phyloP scores from a whole-genome alignment of 768 basidiomycete genomes.

The Podaxis sp. region DNA sequence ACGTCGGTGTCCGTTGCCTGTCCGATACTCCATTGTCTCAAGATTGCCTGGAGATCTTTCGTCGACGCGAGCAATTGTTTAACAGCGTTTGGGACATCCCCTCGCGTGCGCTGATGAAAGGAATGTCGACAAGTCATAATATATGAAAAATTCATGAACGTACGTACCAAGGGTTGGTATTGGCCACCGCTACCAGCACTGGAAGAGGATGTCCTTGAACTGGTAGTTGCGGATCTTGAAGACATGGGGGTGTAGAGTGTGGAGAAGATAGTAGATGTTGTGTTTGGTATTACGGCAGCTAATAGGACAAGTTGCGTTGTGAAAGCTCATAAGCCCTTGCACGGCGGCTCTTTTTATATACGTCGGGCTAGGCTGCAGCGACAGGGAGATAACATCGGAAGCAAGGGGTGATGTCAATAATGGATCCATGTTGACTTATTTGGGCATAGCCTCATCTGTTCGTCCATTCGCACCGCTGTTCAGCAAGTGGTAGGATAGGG shows the following conservation, averaged over 20 bases:
- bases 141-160: neutral
- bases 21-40: constrained; percentile 66
- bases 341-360: constrained; percentile 11
- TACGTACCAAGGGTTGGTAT: neutral
- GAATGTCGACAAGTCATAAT: constrained; percentile 5
- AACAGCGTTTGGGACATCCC: constrained; percentile 62
- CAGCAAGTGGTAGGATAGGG: neutral
- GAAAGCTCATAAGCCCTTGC: neutral
- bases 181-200: neutral
- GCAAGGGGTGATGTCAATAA: constrained; percentile 14
- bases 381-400: constrained; percentile 10
- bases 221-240: neutral
- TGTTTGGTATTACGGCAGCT: neutral
- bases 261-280: neutral
- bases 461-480: constrained; percentile 3
- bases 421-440: constrained; percentile 6
- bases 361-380: neutral
- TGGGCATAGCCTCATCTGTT: constrained; percentile 7
- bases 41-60: constrained; percentile 74
- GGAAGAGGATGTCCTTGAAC: neutral
- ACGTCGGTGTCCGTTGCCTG: constrained; percentile 68
- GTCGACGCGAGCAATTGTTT: constrained; percentile 75
- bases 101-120: constrained; percentile 25
- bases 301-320: neutral
- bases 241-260: neutral